Conservation (phyloP, 805 yeast genomes). For the Candida patagonica region DNA sequence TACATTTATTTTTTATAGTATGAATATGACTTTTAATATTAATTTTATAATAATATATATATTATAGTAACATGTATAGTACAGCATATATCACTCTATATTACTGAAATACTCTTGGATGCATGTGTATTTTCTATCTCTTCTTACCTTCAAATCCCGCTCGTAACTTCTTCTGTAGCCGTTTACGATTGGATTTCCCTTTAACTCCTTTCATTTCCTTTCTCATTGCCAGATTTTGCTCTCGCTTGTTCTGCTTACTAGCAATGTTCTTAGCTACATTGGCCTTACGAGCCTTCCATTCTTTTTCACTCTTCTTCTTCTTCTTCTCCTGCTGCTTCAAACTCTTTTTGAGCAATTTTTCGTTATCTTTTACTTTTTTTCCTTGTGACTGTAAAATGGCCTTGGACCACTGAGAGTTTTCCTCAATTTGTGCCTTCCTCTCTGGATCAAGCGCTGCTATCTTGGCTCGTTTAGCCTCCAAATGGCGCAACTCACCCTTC, state of each 20-base stretch:
- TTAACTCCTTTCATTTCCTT: conserved; percentile 77
- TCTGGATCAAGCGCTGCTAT: conserved; percentile 53
- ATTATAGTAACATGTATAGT: too few relatives aligned
- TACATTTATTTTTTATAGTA: too few relatives aligned
- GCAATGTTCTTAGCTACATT: conserved; percentile 65
- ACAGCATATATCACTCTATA: too few relatives aligned
- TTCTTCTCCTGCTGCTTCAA: conserved; percentile 72
- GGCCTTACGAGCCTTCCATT: conserved; percentile 87
- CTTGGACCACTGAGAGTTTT: conserved; percentile 76
- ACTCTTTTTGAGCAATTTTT: conserved; percentile 75
- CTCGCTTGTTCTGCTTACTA: conserved; percentile 78
- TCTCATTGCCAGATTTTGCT: conserved; percentile 79
- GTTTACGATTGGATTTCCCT: conserved; percentile 61
- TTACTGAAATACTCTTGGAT: too few relatives aligned
- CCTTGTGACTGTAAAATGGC: conserved; percentile 87
- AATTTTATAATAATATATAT: neutral
- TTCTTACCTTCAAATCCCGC: conserved; percentile 85
- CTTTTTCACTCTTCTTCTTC: conserved; percentile 78
- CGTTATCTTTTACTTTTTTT: conserved; percentile 78
- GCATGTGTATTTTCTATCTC: too few relatives aligned
- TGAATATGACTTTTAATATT: too few relatives aligned
- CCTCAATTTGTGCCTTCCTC: conserved; percentile 45
- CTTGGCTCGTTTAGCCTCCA: conserved; percentile 66
- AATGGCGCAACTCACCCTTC: conserved; percentile 66
- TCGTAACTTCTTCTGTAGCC: conserved; percentile 44